Conservation (phyloP, 495 filamentous ascomycete genomes). For the Daldinia vernicosa region DNA sequence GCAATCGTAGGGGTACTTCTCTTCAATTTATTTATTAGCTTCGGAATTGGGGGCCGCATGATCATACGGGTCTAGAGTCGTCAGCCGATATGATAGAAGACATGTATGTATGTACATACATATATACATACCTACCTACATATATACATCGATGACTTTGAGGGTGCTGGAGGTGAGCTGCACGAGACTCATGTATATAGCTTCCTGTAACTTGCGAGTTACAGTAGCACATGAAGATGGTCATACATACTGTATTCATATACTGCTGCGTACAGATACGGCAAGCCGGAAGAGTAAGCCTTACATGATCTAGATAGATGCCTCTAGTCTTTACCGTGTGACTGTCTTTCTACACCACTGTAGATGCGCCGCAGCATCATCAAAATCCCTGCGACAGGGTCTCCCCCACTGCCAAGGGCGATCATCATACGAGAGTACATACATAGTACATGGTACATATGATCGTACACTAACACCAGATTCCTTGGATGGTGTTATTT, state of each 20-base stretch:
- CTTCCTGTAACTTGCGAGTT: conserved; percentile 20
- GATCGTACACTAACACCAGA: background rate
- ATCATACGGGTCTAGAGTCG: background rate
- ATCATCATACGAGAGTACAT: conserved; percentile 40
- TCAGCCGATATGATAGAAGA: conserved; percentile 2
- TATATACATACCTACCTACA: no score
- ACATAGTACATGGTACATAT: background rate
- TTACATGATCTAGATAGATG: conserved; percentile 17
- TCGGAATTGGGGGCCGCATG: background rate
- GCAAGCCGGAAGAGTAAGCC: conserved; percentile 12
- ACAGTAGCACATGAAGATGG: conserved; percentile 25
- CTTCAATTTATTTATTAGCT: background rate
- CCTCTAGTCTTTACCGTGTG: conserved; percentile 25
- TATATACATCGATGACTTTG: background rate
- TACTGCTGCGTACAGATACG: background rate
- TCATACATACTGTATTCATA: conserved; percentile 17
- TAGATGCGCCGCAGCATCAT: conserved; percentile 32
- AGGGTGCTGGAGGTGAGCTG: background rate
- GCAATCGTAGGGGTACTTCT: background rate
- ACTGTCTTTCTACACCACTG: conserved; percentile 25
- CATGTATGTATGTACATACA: background rate
- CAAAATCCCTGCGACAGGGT: conserved; percentile 25
- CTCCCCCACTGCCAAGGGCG: conserved; percentile 39
- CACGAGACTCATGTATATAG: conserved; percentile 8
- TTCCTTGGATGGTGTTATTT: background rate